Base-by-base conservation (phyloP, 345 rosid species). In the Brassica cretica region DNA sequence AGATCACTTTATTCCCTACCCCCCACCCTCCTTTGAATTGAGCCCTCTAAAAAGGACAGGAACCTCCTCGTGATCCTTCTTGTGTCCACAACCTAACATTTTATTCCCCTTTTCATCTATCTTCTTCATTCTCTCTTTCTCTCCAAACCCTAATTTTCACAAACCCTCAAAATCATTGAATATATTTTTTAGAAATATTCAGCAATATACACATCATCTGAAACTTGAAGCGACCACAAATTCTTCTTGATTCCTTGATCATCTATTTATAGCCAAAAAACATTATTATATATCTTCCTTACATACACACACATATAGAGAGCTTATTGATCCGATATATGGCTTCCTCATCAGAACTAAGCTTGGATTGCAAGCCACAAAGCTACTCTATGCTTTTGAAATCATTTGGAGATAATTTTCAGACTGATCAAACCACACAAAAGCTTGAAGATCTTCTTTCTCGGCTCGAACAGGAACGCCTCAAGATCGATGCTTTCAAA, bases 401-500 rank as follows among this genome's bases (percentile, higher is more conserved):
- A 81, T 89, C 97, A 15, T 88, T 88, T 69, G 96, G 92, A 19
- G 95, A 91, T n/a, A 88, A 84, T 15, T 78, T 75, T 27, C 83
- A 79, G 37, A 71, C 49, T 19, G 88, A 87, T 66, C 84, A 66
- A 66, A 93, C 90, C 14, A 84, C 91, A 49, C 97, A 87, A 44
- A 89, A 86, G 86, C 95, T 96, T 5, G 97, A 93, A 85, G 97
- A 96, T 58, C 83, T 89, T 80, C 90, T 96, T 18, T 75, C 88
- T 75, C 88, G 81, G 39, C 98, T 96, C 18, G 98, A 96, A 68
- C 97, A 93, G 71, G 99, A 96, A 77, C 87, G 96, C 39, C 87
- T 89, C 76, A 96, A 96, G 92, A 93, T 96, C 67, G 99, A 96
- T 73, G 99, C 96, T 24, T 91, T 96, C 86, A 96, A 96, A 82